These are phyloP conservation scores for Apiotrichum siamense DNA, from an alignment of 1,284 basidiomycete genomes.

Conservation along the genomic window DNA sequence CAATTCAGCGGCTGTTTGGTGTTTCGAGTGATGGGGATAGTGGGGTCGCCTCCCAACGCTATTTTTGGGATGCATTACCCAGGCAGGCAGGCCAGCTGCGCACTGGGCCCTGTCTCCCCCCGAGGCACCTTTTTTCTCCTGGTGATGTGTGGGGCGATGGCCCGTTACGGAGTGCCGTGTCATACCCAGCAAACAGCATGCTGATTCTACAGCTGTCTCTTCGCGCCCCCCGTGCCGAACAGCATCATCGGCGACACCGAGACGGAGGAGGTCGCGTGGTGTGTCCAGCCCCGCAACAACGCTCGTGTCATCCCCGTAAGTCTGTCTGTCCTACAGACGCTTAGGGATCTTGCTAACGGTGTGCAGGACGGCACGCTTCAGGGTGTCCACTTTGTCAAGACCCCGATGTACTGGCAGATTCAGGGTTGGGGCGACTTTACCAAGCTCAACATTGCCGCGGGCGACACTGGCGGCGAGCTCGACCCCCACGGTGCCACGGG, in stretches of 20 bases:
- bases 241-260: slow-evolving; percentile 53
- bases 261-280: slow-evolving; percentile 53
- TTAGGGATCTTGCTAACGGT: too few species aligned
- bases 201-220: slow-evolving; percentile 43
- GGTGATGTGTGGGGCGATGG: too few species aligned
- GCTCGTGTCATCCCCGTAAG: slow-evolving; percentile 52
- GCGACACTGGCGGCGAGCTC: slow-evolving; percentile 50
- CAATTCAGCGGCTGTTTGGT: too few species aligned
- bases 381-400: slow-evolving; percentile 52
- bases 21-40: too few species aligned
- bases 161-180: too few species aligned
- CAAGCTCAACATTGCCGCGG: slow-evolving; percentile 46
- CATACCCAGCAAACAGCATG: too few species aligned
- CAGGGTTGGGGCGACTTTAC: slow-evolving; percentile 49
- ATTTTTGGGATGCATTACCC: too few species aligned
- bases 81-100: too few species aligned
- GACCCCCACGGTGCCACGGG: slow-evolving; percentile 51
- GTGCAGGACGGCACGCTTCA: slow-evolving; percentile 50
- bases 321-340: too few species aligned
- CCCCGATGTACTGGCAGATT: slow-evolving; percentile 52
- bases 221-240: slow-evolving; percentile 49
- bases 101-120: too few species aligned
- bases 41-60: too few species aligned
- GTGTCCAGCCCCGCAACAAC: slow-evolving; percentile 53
- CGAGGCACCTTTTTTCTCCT: too few species aligned